Evolutionary conservation across 257 asterid species (phyloP).

Genomic region (Forsythia viridissima): DNA sequence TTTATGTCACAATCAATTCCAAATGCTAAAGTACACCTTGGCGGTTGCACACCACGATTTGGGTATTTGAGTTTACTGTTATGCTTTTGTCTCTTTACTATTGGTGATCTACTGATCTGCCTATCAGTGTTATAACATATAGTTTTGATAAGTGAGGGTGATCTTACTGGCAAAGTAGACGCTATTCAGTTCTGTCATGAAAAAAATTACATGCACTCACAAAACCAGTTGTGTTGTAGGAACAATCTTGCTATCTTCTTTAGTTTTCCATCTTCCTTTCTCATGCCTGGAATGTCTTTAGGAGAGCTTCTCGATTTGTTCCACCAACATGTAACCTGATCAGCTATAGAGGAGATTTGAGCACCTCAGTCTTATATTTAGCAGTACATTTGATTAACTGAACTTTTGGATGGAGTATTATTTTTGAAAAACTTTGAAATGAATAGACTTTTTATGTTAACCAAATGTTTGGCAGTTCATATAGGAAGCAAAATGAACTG

Average conservation of each 20-base stretch:
- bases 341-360: not conserved
- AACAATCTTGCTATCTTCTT: not conserved
- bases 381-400: not conserved
- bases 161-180: not conserved
- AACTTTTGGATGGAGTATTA: not conserved
- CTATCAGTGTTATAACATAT: not conserved
- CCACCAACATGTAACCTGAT: not conserved
- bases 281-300: not conserved
- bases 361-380: not conserved
- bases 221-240: not conserved
- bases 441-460: not conserved
- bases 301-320: not conserved
- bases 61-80: not conserved
- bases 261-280: not conserved
- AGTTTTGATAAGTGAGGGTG: not conserved
- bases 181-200: not conserved
- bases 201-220: not conserved
- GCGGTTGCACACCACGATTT: not conserved
- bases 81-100: conserved; percentile 7
- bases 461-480: not conserved
- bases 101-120: conserved; percentile 3
- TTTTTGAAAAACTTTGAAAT: not conserved
- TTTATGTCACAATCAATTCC: not conserved
- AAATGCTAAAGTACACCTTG: not conserved
- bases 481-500: not conserved